These are phyloP conservation scores for Neurospora tetrasperma DNA, from an alignment of 495 filamentous ascomycete species.

Conservation along the genomic window DNA sequence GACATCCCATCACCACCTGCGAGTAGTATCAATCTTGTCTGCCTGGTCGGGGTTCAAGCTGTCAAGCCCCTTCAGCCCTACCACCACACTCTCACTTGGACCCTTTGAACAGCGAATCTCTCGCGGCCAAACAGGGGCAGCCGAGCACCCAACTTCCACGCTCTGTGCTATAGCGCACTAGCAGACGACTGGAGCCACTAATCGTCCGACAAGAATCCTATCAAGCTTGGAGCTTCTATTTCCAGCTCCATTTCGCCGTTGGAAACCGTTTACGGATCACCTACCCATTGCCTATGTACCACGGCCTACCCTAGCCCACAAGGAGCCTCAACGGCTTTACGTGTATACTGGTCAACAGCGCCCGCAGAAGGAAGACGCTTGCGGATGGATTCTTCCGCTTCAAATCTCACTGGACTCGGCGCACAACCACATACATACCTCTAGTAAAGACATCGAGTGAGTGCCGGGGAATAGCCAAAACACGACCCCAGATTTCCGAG, in stretches of 20 bases:
- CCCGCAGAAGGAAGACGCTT: not conserved
- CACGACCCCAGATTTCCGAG: slow-evolving; percentile 18
- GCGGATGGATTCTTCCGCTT: not conserved
- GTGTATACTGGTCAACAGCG: not conserved
- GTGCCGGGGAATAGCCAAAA: not conserved
- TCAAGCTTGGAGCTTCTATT: not conserved
- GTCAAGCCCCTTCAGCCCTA: not conserved
- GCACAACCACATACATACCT: not conserved
- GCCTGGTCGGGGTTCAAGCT: not conserved
- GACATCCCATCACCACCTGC: not conserved
- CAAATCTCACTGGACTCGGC: not conserved
- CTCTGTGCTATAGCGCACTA: not conserved
- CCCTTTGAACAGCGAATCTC: not conserved
- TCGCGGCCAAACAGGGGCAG: not conserved
- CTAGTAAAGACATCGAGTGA: not conserved
- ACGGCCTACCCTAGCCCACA: not conserved
- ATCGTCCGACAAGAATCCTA: not conserved
- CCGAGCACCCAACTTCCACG: not conserved
- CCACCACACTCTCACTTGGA: not conserved
- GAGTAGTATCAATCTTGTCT: not conserved
- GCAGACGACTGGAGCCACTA: not conserved
- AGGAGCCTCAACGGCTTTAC: not conserved
- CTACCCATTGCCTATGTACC: not conserved
- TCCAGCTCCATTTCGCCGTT: not conserved
- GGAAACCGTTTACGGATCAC: not conserved